Evolutionary conservation across 768 basidiomycete genomes (phyloP), one percentile per base, ranked within the genome.

Genomic region (Agaricus sinodeliciosus): DNA sequence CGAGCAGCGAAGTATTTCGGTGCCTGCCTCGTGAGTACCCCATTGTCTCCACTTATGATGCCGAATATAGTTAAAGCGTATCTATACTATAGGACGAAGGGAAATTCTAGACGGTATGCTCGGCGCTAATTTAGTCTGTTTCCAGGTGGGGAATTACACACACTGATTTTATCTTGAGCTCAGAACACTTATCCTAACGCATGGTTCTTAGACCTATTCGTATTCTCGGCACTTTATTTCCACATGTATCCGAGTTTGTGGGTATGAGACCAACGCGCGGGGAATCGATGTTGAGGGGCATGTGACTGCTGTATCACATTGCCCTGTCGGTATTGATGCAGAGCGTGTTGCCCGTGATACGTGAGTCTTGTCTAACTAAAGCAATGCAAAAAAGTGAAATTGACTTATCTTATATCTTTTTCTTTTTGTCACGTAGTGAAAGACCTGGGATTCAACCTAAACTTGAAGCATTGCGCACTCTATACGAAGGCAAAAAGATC

Each of bases 71-170:
- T 18, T 11, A 27, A 34, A 13, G 16, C 15, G 37, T 2, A n/a
- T 46, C 51, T 28, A 28, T 35, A 25, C n/a, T 15, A 25, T 49
- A 82, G 85, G 85, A 45, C 82, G 95, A 43, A 90, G 88, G 61
- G 94, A 97, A 69, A 90, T 98, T 55, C 77, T 99, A 22, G 93
- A 97, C 58, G 96, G 95, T 35, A 96, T 99, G 91, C 85, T 98
- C 42, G 94, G 94, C 27, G 93, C 95, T 45, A 94, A 96, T 70
- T 79, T 96, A 31, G 84, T 97, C 45, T 94, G 91, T 68, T 98
- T 99, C 89, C 90, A 92, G 72, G 79, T 75, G 50, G 26, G 70
- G 22, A 3, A 22, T 37, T 15, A 15, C 50, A 18, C n/a, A 28
- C 11, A 34, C 16, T 53, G 16, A 36, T 41, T 49, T 43, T 12